Base-by-base conservation (phyloP, 768 basidiomycete species). In the Amanita rubescens region DNA sequence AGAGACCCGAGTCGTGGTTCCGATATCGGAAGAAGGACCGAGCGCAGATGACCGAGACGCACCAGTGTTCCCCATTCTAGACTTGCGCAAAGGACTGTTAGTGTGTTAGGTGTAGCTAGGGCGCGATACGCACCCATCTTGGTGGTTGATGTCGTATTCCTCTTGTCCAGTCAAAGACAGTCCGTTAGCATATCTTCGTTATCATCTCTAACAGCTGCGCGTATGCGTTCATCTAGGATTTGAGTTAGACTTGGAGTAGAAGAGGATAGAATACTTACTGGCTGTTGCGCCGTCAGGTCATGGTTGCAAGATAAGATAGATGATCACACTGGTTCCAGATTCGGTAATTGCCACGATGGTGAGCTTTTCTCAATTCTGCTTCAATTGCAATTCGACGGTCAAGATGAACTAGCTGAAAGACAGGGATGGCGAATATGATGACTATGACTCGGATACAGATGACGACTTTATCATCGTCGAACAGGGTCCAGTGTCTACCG, bases 61-160 rank as follows among this genome's bases (percentile, higher is more conserved):
- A 89, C 89, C 84, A 55, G 90, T 92, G 66, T 92, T 89, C 49
- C 90, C 90, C 61, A 90, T 64, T 15, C 78, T 80, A 57, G 25
- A 35, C 45, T 30, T 19, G 45, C 25, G 48, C 52, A 70, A 75
- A 59, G 46, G 42, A 59, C 49, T 37, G 46, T 47, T 45, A 56
- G 53, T n/a, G n/a, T n/a, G n/a, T n/a, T n/a, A n/a, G n/a, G n/a
- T 22, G 17, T 19, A 17, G 7, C 6, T 5, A 41, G 5, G 12
- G 14, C 33, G 14, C 12, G 42, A 43, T 38, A 75, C 87, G 58
- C 62, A 89, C 89, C 87, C 87, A 63, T 92, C 90, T 60, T 75
- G 73, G 60, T 73, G 82, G 67, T 94, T 94, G 57, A 92, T 84
- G 63, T 91, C 79, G 58, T 81, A 84, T 3, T 61, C 59, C 5